Evolutionary conservation across 257 asterid genomes (phyloP).

Genomic region (Solanum raphanifolium): DNA sequence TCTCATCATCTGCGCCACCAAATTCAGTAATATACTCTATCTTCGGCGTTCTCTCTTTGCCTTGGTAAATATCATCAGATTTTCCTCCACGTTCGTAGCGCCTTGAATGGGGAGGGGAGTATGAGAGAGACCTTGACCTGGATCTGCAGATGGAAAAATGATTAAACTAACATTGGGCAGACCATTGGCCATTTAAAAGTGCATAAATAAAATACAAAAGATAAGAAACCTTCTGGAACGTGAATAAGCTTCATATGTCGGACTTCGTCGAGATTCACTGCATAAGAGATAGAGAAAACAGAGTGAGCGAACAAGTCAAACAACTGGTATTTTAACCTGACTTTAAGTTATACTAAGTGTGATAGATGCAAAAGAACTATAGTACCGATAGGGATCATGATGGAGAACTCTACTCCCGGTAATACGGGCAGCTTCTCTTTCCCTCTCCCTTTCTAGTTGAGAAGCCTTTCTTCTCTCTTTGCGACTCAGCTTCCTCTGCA

Average conservation of each 20-base stretch:
- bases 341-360: neutral
- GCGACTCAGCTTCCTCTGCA: slow-evolving; percentile 88
- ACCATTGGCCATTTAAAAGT: neutral
- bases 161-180: slow-evolving; percentile 4
- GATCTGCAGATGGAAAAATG: slow-evolving; percentile 21
- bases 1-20: slow-evolving; percentile 64
- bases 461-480: slow-evolving; percentile 95
- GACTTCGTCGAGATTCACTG: slow-evolving; percentile 94
- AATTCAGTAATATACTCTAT: slow-evolving; percentile 96
- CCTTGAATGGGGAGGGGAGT: slow-evolving; percentile 75
- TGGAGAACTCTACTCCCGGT: slow-evolving; percentile 75
- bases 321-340: neutral
- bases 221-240: slow-evolving; percentile 66
- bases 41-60: slow-evolving; percentile 72
- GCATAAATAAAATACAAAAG: neutral
- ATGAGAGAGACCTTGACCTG: slow-evolving; percentile 81
- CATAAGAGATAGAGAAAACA: slow-evolving; percentile 4
- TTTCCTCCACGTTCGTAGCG: slow-evolving; percentile 48
- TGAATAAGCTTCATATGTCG: slow-evolving; percentile 92
- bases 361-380: neutral
- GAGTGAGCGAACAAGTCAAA: neutral
- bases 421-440: slow-evolving; percentile 70
- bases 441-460: slow-evolving; percentile 84
- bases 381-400: slow-evolving; percentile 85
- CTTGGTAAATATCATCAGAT: slow-evolving; percentile 49